phyloP scores from a whole-genome alignment of 139 green algal species.

The Coccomyxa sp. region DNA sequence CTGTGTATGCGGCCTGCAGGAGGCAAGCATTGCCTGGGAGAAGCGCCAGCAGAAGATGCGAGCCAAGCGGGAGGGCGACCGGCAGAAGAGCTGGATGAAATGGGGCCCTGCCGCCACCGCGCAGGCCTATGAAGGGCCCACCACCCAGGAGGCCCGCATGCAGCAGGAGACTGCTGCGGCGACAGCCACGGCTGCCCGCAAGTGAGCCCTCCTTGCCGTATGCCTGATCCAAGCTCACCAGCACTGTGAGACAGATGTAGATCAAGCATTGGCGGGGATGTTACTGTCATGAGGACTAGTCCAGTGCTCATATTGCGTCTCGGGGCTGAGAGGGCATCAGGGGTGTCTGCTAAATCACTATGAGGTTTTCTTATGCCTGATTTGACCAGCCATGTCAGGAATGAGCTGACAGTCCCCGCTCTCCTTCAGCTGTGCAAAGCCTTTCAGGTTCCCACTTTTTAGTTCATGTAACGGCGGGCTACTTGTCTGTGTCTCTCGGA shows the following conservation, averaged over 20 bases:
- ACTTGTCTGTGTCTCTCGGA: neutral
- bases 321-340: too few species aligned
- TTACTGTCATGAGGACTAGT: too few species aligned
- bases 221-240: neutral
- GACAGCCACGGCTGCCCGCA: neutral
- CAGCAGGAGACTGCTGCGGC: neutral
- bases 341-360: too few species aligned
- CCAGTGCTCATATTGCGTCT: too few species aligned
- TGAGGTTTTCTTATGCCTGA: neutral
- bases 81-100: neutral
- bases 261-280: too few species aligned
- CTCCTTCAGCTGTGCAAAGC: neutral
- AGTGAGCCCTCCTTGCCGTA: neutral
- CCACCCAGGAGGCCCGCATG: neutral
- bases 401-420: neutral
- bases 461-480: neutral
- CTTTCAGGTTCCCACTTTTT: too few species aligned
- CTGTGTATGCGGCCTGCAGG: neutral
- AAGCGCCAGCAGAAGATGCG: slow-evolving; percentile 27
- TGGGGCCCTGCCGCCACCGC: neutral
- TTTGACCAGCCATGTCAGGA: too few species aligned
- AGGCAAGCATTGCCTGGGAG: slow-evolving; percentile 27
- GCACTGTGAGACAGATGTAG: too few species aligned
- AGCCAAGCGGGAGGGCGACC: neutral
- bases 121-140: neutral